Conservation (phyloP, 2,329 filamentous ascomycete species). For the Emydomyces testavorans region DNA sequence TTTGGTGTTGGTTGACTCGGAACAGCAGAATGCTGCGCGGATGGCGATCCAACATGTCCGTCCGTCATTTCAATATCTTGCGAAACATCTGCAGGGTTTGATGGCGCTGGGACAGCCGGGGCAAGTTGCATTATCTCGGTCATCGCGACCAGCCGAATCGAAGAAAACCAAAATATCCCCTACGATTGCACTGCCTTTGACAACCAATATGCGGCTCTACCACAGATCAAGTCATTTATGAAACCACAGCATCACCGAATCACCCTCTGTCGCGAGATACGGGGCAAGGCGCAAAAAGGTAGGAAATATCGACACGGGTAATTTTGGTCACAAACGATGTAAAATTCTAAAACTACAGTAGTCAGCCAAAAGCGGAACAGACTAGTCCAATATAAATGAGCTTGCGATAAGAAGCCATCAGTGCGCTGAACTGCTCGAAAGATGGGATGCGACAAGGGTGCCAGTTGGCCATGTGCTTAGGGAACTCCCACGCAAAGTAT, state of each 20-base stretch:
- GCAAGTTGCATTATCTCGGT: background rate
- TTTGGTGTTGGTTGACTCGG: slow-evolving; percentile 3
- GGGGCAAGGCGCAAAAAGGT: background rate
- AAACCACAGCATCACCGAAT: background rate
- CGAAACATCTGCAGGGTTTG: background rate
- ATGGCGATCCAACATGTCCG: slow-evolving; percentile 15
- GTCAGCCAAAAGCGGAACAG: background rate
- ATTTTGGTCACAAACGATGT: background rate
- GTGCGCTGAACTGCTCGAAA: background rate
- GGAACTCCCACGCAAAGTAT: too few relatives aligned
- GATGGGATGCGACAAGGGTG: background rate
- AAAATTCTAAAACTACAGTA: background rate
- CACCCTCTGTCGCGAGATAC: background rate
- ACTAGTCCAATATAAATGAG: background rate
- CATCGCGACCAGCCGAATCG: background rate
- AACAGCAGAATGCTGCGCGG: slow-evolving; percentile 16
- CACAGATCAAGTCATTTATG: background rate
- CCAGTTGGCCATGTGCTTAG: background rate
- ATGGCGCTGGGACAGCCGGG: background rate
- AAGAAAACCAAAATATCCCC: background rate
- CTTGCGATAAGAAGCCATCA: too few relatives aligned
- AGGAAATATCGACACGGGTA: background rate
- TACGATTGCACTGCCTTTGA: background rate
- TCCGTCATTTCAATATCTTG: slow-evolving; percentile 14
- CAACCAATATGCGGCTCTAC: background rate